Percentiles rank a stretch among this genome's conserved stretches.
These are phyloP conservation scores for Narthecium ossifragum DNA, from an alignment of 106 monocot genomes.

Conservation along the genomic window DNA sequence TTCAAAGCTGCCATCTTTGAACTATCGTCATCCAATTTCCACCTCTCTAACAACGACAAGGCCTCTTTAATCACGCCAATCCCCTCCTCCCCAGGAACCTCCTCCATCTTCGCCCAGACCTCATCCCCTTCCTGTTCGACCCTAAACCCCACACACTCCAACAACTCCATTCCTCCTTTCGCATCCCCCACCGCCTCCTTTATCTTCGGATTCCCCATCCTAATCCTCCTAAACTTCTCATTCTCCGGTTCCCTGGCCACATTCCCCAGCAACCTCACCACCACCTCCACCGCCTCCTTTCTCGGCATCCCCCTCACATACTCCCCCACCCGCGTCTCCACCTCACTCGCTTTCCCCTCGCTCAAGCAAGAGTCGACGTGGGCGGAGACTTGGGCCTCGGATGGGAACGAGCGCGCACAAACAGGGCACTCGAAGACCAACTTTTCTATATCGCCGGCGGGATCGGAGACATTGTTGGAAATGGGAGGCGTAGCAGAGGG, in stretches of 20 bases:
- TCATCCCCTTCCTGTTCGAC: conserved; percentile 69
- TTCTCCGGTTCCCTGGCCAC: conserved; percentile 56
- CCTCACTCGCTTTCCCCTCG: not conserved
- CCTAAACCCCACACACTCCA: conserved; percentile 72
- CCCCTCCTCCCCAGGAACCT: conserved; percentile 36
- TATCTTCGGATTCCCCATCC: conserved; percentile 90
- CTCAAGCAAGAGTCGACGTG: conserved; percentile 59
- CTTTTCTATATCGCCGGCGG: not conserved
- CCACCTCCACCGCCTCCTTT: conserved; percentile 42
- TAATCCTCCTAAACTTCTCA: conserved; percentile 70
- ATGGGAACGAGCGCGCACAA: conserved; percentile 36
- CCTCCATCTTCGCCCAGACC: conserved; percentile 67
- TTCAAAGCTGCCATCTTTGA: not conserved
- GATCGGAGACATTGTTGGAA: conserved; percentile 33
- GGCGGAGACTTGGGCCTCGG: conserved; percentile 41
- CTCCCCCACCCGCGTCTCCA: not conserved
- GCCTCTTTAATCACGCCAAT: conserved; percentile 38
- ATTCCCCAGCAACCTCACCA: conserved; percentile 57
- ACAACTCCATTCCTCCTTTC: conserved; percentile 60
- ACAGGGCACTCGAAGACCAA: conserved; percentile 40
- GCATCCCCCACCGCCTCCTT: conserved; percentile 66
- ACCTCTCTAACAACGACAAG: conserved; percentile 39
- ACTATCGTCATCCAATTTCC: conserved; percentile 18
- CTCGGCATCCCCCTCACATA: conserved; percentile 11
- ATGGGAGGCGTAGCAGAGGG: conserved; percentile 31